Conservation (phyloP, 306 rosid species). For the Ormosia emarginata region DNA sequence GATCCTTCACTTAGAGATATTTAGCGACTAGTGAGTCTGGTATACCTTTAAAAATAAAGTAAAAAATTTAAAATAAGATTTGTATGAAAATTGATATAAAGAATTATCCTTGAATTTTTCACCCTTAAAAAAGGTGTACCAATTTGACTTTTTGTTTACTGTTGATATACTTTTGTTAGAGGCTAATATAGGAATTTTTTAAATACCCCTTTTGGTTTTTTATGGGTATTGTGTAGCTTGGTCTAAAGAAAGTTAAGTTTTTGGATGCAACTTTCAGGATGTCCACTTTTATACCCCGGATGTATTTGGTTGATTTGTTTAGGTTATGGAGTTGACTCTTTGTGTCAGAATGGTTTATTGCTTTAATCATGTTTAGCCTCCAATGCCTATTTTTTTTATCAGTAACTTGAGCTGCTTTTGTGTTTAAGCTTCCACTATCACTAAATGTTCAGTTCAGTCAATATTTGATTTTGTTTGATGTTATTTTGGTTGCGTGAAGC, state of each 20-base stretch:
- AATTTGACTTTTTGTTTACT: constrained; percentile 10
- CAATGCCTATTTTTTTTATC: background rate
- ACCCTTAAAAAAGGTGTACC: too few relatives aligned
- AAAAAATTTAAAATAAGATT: too few relatives aligned
- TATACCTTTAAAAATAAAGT: too few relatives aligned
- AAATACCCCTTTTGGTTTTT: constrained; percentile 28
- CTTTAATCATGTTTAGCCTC: background rate
- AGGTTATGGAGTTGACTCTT: constrained; percentile 18
- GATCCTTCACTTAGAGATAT: too few relatives aligned
- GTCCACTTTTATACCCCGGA: background rate
- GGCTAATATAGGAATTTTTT: constrained; percentile 28
- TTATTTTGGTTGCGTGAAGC: background rate
- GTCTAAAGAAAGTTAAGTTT: constrained; percentile 20
- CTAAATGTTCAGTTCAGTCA: constrained; percentile 10
- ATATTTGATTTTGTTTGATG: constrained; percentile 3
- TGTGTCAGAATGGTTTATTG: background rate
- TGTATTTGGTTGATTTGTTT: constrained; percentile 3
- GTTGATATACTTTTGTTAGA: constrained; percentile 32
- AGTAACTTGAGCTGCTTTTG: too few relatives aligned
- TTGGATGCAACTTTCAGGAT: constrained; percentile 4
- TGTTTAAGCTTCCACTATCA: background rate
- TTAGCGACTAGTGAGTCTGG: too few relatives aligned
- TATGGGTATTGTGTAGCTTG: constrained; percentile 19
- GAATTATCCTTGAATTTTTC: too few relatives aligned
- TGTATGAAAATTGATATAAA: too few relatives aligned